phyloP scores from a whole-genome alignment of 495 filamentous ascomycete species.

The Penicillium antarcticum region DNA sequence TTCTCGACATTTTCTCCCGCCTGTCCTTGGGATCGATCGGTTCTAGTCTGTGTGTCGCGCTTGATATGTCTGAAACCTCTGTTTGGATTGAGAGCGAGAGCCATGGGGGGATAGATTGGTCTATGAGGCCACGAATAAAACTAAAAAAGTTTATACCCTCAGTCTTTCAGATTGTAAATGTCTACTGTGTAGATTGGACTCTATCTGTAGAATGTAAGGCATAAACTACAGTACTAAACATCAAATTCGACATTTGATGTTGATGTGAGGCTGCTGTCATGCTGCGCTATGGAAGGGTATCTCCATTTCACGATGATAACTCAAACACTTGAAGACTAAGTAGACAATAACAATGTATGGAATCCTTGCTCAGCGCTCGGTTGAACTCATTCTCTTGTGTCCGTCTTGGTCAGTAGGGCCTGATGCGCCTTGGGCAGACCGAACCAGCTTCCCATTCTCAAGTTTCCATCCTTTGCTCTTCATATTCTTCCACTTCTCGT shows the following conservation, averaged over 20 bases:
- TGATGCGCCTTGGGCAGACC: conserved; percentile 31
- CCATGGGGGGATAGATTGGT: conserved; percentile 24
- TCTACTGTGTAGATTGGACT: no score
- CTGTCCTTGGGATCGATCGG: conserved; percentile 16
- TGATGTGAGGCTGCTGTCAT: no score
- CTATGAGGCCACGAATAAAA: conserved; percentile 24
- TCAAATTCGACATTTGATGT: no score
- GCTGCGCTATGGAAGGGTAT: not conserved
- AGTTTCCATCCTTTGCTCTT: conserved; percentile 62
- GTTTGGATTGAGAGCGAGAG: conserved; percentile 10
- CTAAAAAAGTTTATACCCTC: conserved; percentile 32
- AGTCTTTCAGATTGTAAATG: not conserved
- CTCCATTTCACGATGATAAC: no score
- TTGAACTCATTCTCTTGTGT: not conserved
- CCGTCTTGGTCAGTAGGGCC: not conserved
- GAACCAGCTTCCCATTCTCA: conserved; percentile 46
- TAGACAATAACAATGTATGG: no score
- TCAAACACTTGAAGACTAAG: not conserved
- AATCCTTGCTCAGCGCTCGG: no score
- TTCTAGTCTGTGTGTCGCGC: conserved; percentile 10
- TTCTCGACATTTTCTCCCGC: conserved; percentile 5
- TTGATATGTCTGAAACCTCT: conserved; percentile 8
- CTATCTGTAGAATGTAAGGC: not conserved
- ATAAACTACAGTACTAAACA: not conserved
- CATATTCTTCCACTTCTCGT: conserved; percentile 61